phyloP scores from a whole-genome alignment of 2,329 filamentous ascomycete genomes.

The Colletotrichum limetticola region DNA sequence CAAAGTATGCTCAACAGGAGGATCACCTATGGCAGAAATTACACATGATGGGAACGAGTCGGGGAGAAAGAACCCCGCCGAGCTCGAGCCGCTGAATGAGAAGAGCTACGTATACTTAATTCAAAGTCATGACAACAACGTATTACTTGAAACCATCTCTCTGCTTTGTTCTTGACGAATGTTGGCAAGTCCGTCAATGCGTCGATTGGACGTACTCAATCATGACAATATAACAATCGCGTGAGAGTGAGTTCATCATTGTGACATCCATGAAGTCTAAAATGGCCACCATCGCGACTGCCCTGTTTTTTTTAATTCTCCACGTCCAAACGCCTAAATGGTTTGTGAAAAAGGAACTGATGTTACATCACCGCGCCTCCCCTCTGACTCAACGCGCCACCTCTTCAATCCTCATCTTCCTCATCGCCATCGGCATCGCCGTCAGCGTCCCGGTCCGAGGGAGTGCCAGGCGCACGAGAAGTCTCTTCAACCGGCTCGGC shows the following conservation, averaged over 20 bases:
- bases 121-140: background rate
- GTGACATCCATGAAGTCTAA: background rate
- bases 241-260: background rate
- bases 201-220: too few species aligned
- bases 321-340: background rate
- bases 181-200: too few species aligned
- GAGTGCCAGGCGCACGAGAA: slow-evolving; percentile 13
- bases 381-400: background rate
- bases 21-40: background rate
- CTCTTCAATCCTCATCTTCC: slow-evolving; percentile 45
- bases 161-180: background rate
- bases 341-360: background rate
- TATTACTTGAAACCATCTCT: background rate
- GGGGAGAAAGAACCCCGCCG: background rate
- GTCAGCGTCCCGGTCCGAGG: slow-evolving; percentile 48
- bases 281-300: background rate
- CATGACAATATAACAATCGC: background rate
- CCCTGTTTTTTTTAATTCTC: background rate
- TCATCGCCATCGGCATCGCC: slow-evolving; percentile 60
- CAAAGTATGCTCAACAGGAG: background rate
- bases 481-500: slow-evolving; percentile 33
- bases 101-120: slow-evolving; percentile 1
- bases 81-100: background rate
- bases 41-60: background rate
- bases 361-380: background rate